Conservation (phyloP, 2,329 filamentous ascomycete genomes). For the Raffaelea deltoideospora region DNA sequence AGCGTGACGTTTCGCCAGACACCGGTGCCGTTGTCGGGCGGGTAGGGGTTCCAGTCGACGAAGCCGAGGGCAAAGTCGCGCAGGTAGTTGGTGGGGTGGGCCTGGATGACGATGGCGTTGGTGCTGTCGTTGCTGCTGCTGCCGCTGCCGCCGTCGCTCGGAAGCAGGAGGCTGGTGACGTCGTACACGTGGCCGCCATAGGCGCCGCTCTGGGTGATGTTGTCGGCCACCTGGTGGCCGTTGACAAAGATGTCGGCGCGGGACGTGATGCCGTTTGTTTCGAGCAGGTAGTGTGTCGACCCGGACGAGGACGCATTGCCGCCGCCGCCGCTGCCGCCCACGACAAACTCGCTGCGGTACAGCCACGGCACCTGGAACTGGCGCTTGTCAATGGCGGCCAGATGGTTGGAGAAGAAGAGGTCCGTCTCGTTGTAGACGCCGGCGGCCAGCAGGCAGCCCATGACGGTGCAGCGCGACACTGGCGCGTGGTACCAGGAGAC, state of each 20-base stretch:
- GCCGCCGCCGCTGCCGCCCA: too few species aligned
- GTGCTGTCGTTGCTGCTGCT: constrained; percentile 9
- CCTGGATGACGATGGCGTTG: constrained; percentile 38
- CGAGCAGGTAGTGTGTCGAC: constrained; percentile 30
- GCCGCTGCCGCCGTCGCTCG: too few species aligned
- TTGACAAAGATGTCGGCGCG: constrained; percentile 46
- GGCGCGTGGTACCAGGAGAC: constrained; percentile 34
- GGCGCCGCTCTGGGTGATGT: constrained; percentile 33
- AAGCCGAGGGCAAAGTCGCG: constrained; percentile 44
- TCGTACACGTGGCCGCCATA: constrained; percentile 42
- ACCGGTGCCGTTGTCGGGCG: constrained; percentile 46
- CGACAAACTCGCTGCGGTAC: constrained; percentile 36
- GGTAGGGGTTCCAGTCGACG: constrained; percentile 47
- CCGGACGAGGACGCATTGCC: too few species aligned
- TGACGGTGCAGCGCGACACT: constrained; percentile 33
- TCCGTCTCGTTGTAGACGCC: constrained; percentile 34
- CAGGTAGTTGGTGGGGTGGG: constrained; percentile 43
- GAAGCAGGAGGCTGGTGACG: constrained; percentile 29
- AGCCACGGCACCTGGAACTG: constrained; percentile 42
- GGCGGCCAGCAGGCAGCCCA: constrained; percentile 39
- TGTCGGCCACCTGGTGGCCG: constrained; percentile 33
- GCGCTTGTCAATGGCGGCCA: constrained; percentile 22
- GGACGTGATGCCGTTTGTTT: constrained; percentile 45
- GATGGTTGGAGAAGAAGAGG: constrained; percentile 39
- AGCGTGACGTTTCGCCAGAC: constrained; percentile 45